Base-by-base conservation (phyloP, 768 basidiomycete genomes). In the Fibroporia radiculosa region DNA sequence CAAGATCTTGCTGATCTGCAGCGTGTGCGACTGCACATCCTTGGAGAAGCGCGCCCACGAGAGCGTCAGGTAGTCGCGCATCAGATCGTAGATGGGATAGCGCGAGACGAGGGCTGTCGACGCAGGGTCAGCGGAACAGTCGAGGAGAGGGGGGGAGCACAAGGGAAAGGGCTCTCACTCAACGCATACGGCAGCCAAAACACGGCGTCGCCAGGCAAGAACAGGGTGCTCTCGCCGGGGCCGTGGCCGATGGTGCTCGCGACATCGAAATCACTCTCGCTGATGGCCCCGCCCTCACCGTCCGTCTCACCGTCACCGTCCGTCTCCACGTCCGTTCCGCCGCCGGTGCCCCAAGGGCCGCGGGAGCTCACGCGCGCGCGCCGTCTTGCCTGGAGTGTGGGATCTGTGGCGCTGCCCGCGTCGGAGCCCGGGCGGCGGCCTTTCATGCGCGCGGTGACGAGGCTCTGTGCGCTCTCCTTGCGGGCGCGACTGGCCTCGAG, bases 161-260 rank as follows among this genome's bases (percentile, higher is more conserved):
- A 6, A 48, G 38, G 34, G 47, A 50, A 16, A 20, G 14, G 72
- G n/a, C n/a, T n/a, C 83, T 63, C 57, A 90, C 90, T 91, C 31
- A 96, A 68, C 1, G 88, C 85, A 58, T 93, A 95, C 3, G 93
- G 93, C 29, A 96, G 74, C 93, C 93, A 96, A 58, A 93, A 93
- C 24, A 91, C 89, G 13, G 89, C 86, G 55, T 92, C 89, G 1
- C 85, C 86, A 1, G 89, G 88, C 23, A 92, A 69, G 67, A 92
- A 92, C 26, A 92, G 68, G 3, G 89, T 91, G 60, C 88, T 91
- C 63, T 89, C 89, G 6, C 90, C 87, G 20, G 86, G 86, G 6
- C 80, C 83, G 59, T 87, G 84, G 8, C 85, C 84, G 24, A 84
- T 67, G 6, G 83, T 85, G 56, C 87, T 90, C 3, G 83, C 82